phyloP scores from a whole-genome alignment of 176 grass and related monocot genomes.

The Oryza australiensis region DNA sequence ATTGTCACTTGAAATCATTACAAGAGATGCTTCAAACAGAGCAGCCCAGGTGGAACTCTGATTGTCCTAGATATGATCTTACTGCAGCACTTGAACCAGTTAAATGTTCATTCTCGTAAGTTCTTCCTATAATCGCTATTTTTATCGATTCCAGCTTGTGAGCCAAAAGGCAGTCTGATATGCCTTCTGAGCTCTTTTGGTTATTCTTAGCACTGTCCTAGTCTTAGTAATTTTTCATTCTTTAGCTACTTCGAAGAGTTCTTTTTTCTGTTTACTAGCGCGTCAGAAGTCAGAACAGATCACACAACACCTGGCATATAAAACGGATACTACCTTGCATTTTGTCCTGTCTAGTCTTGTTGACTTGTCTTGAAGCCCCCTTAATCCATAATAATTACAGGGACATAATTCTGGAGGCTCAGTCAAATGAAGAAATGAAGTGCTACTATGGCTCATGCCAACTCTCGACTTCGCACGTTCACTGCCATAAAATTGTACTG shows the following conservation, averaged over 20 bases:
- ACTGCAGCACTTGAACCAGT: constrained; percentile 40
- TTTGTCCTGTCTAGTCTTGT: background rate
- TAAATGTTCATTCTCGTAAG: constrained; percentile 69
- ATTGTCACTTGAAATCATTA: constrained; percentile 66
- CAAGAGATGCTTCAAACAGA: constrained; percentile 78
- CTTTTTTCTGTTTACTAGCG: background rate
- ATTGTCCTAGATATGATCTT: constrained; percentile 49
- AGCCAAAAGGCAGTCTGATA: background rate
- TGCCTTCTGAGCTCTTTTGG: background rate
- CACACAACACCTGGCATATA: background rate
- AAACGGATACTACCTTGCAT: background rate
- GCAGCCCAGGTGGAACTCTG: constrained; percentile 56
- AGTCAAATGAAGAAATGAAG: constrained; percentile 39
- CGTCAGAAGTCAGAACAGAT: background rate
- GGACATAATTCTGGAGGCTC: constrained; percentile 89
- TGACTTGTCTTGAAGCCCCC: background rate
- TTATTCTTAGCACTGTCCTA: background rate
- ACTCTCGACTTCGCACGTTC: constrained; percentile 53
- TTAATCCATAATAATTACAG: constrained; percentile 35
- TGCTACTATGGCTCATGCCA: constrained; percentile 51
- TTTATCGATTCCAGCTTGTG: background rate
- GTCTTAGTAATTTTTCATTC: background rate
- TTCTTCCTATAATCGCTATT: constrained; percentile 4
- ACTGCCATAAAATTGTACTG: constrained; percentile 73
- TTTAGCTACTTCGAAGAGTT: too few species aligned